Percentiles rank a stretch among this genome's conserved stretches.
Conservation (phyloP, 495 filamentous ascomycete species). For the Xylaria flabelliformis region DNA sequence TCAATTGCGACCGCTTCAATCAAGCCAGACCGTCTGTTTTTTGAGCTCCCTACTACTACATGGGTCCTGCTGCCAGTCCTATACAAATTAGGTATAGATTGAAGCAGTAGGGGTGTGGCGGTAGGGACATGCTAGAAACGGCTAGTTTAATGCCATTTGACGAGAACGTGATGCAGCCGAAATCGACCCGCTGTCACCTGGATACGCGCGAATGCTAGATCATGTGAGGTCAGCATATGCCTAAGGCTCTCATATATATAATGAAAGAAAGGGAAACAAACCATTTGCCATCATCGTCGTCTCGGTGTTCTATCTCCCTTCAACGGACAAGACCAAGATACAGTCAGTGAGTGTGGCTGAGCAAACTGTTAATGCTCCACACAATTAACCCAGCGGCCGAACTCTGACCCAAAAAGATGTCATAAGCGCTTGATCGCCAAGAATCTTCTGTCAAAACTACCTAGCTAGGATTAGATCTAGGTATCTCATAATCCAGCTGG, state of each 20-base stretch:
- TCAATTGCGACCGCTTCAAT: too few species aligned
- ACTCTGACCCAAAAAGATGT: background rate
- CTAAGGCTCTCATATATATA: too few species aligned
- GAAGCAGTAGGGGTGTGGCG: too few species aligned
- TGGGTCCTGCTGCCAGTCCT: too few species aligned
- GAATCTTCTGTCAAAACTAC: background rate
- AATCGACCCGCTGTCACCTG: background rate
- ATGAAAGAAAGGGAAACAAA: background rate
- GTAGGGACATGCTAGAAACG: too few species aligned
- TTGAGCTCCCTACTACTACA: too few species aligned
- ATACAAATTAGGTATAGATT: too few species aligned
- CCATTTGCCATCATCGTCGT: background rate
- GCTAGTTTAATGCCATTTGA: too few species aligned
- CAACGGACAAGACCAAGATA: background rate
- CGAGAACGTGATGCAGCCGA: too few species aligned
- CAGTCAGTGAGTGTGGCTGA: conserved; percentile 9
- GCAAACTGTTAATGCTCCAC: conserved; percentile 6
- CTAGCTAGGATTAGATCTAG: background rate
- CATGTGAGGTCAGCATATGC: background rate
- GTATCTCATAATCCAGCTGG: background rate
- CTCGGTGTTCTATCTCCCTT: background rate
- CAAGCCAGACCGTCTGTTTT: too few species aligned
- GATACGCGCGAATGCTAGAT: background rate
- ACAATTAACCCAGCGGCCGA: background rate
- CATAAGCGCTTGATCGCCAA: conserved; percentile 14